phyloP scores from a whole-genome alignment of 345 rosid genomes.

The Citrus unshiu region DNA sequence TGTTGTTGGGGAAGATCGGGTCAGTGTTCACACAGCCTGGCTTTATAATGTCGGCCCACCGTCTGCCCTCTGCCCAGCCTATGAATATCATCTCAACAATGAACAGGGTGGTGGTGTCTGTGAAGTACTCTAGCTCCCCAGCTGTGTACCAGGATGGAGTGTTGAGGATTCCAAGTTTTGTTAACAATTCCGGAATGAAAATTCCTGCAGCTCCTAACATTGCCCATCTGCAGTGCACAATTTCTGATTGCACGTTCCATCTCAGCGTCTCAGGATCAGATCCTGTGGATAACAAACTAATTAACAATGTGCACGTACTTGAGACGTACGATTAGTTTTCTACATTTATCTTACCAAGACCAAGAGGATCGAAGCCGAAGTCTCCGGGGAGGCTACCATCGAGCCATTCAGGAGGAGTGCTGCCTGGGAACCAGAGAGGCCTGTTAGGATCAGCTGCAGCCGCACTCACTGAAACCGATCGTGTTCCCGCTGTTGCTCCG shows the following conservation, averaged over 20 bases:
- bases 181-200: conserved; percentile 90
- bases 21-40: conserved; percentile 96
- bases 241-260: conserved; percentile 87
- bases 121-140: conserved; percentile 79
- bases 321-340: no score
- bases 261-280: conserved; percentile 89
- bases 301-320: not conserved
- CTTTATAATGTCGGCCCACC: conserved; percentile 96
- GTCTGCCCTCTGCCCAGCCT: conserved; percentile 96
- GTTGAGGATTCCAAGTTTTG: conserved; percentile 82
- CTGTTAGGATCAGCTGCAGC: conserved; percentile 79
- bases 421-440: conserved; percentile 98
- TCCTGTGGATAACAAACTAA: conserved; percentile 31
- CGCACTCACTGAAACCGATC: conserved; percentile 46
- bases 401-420: conserved; percentile 95
- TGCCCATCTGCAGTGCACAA: conserved; percentile 97
- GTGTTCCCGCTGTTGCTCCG: conserved; percentile 23
- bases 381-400: conserved; percentile 99
- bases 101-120: conserved; percentile 87
- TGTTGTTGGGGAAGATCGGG: conserved; percentile 96
- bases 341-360: conserved; percentile 55
- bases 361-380: conserved; percentile 95
- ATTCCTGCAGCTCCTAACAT: conserved; percentile 98
- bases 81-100: conserved; percentile 74
- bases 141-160: conserved; percentile 97